A percentile compares a stretch with the other conserved stretches of the same genome.
Conservation (phyloP, 2,329 filamentous ascomycete species). For the Hymenoscyphus infarciens region DNA sequence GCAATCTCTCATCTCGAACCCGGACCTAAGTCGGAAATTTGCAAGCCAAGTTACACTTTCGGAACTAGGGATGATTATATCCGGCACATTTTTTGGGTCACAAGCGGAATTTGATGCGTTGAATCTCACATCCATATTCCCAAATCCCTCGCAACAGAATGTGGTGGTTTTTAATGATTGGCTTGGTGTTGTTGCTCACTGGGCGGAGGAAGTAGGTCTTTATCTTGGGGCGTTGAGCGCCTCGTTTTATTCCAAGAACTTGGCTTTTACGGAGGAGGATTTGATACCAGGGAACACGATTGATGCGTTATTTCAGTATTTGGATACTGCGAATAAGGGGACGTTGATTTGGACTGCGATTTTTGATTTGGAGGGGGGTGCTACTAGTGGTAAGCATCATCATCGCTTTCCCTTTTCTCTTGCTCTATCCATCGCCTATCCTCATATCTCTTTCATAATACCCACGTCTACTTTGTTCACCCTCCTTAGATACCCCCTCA, state of each 20-base stretch:
- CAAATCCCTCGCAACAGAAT: constrained; percentile 37
- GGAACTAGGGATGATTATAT: constrained; percentile 52
- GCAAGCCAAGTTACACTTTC: constrained; percentile 53
- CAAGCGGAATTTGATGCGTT: constrained; percentile 51
- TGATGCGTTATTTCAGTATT: constrained; percentile 49
- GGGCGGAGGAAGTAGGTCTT: constrained; percentile 45
- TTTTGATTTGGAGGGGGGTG: constrained; percentile 60
- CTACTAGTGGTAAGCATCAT: constrained; percentile 50
- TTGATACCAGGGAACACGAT: constrained; percentile 45
- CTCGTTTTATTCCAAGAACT: constrained; percentile 12
- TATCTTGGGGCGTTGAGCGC: not conserved
- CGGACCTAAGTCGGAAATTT: constrained; percentile 55
- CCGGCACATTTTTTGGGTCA: constrained; percentile 59
- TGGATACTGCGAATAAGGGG: constrained; percentile 47
- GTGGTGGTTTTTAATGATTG: constrained; percentile 57
- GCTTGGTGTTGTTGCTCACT: constrained; percentile 54
- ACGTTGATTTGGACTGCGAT: constrained; percentile 58
- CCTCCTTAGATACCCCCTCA: constrained; percentile 40
- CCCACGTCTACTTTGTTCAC: too few relatives aligned
- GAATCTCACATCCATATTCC: constrained; percentile 48
- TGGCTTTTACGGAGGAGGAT: constrained; percentile 47
- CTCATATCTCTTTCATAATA: too few relatives aligned
- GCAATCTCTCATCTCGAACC: constrained; percentile 54
- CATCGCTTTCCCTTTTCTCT: too few relatives aligned
- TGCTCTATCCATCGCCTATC: too few relatives aligned